Evolutionary conservation across 2,329 filamentous ascomycete genomes (phyloP).

Genomic region (Aspergillus brasiliensis): DNA sequence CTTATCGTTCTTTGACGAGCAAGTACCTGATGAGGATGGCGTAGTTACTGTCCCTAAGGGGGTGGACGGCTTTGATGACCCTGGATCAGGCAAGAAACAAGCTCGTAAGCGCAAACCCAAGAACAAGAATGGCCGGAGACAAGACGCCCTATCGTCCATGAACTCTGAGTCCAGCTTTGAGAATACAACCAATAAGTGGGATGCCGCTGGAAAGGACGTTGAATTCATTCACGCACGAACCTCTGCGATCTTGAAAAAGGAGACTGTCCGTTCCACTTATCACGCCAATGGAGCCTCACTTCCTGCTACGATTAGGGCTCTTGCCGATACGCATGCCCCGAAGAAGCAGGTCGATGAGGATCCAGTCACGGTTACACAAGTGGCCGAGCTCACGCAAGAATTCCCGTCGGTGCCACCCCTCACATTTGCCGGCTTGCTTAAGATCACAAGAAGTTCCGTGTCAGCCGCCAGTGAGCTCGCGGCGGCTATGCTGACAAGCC

Average conservation of each 20-base stretch:
- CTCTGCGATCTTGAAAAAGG: slow-evolving; percentile 48
- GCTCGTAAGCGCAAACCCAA: slow-evolving; percentile 46
- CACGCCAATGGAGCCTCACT: slow-evolving; percentile 60
- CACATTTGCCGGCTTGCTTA: slow-evolving; percentile 56
- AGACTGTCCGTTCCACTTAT: slow-evolving; percentile 59
- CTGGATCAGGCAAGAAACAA: slow-evolving; percentile 46
- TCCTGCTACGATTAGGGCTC: slow-evolving; percentile 55
- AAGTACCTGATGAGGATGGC: slow-evolving; percentile 54
- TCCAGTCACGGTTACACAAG: slow-evolving; percentile 49
- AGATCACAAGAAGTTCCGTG: slow-evolving; percentile 59
- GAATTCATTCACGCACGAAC: slow-evolving; percentile 61
- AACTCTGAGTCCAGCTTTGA: slow-evolving; percentile 18
- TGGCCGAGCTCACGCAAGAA: slow-evolving; percentile 56
- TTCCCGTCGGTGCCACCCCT: slow-evolving; percentile 55
- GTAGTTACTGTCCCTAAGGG: slow-evolving; percentile 61
- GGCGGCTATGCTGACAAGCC: slow-evolving; percentile 51
- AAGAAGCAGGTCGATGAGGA: slow-evolving; percentile 43
- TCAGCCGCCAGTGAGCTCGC: slow-evolving; percentile 63
- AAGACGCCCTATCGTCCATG: slow-evolving; percentile 16
- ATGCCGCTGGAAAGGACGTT: slow-evolving; percentile 58
- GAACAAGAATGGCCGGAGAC: slow-evolving; percentile 36
- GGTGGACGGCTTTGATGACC: slow-evolving; percentile 76
- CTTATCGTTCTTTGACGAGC: slow-evolving; percentile 73
- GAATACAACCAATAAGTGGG: slow-evolving; percentile 57
- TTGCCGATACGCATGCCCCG: slow-evolving; percentile 54